Evolutionary conservation across 2,329 filamentous ascomycete genomes (phyloP).

Genomic region (Phyllosticta capitalensis): DNA sequence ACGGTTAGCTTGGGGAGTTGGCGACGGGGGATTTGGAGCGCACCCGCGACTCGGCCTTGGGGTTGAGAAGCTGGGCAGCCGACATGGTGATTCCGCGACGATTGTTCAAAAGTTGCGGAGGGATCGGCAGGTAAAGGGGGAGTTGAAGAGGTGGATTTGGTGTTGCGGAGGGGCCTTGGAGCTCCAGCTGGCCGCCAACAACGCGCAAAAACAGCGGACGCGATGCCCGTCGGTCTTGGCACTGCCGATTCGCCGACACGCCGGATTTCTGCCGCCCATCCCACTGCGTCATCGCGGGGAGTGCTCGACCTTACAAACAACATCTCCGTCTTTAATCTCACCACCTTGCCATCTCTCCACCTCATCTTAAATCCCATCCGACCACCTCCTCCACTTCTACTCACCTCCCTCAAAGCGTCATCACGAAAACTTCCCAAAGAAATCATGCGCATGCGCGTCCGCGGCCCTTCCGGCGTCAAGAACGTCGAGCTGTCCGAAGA

Average conservation of each 20-base stretch:
- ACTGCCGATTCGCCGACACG: not conserved
- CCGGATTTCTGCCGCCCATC: not conserved
- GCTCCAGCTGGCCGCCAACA: constrained; percentile 4
- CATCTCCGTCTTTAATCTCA: not conserved
- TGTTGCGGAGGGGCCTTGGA: constrained; percentile 4
- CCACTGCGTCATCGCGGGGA: not conserved
- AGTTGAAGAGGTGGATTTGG: not conserved
- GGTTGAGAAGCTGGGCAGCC: constrained; percentile 94
- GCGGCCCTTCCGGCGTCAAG: constrained; percentile 63
- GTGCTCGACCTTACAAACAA: not conserved
- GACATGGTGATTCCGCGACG: constrained; percentile 54
- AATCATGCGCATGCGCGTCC: constrained; percentile 64
- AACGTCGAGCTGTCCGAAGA: constrained; percentile 59
- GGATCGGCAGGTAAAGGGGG: constrained; percentile 2
- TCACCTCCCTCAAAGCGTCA: not conserved
- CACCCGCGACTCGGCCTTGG: constrained; percentile 96
- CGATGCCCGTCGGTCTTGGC: constrained; percentile 1
- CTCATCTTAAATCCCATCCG: not conserved
- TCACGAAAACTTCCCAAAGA: constrained; percentile 16
- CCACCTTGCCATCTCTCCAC: not conserved
- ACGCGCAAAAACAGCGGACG: constrained; percentile 11
- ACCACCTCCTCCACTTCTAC: not conserved
- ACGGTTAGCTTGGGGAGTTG: constrained; percentile 33
- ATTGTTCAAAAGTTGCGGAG: not conserved
- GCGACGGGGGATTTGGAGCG: constrained; percentile 28